Evolutionary conservation across 257 asterid species (phyloP), one percentile per base, ranked within the genome.

Genomic region (Rhazya stricta): DNA sequence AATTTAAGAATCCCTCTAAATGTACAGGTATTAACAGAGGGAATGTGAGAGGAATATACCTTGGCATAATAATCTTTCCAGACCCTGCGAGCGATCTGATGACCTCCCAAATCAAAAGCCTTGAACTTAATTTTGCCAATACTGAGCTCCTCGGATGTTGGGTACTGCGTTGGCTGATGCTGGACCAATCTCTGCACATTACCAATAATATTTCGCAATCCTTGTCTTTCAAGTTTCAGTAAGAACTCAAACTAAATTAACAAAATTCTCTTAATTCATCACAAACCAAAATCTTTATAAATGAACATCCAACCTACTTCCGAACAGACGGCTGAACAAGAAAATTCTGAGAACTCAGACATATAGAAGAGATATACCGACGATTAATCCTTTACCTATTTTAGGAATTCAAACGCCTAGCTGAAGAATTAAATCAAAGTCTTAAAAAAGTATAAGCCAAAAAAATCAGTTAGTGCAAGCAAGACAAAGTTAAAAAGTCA

Each of bases 21-120:
- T 32, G 0, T 32, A 32, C 39, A 30, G 4, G n/a, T 32, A 61
- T 15, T 5, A 63, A 63, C 45, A 34, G 1, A n/a, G 46, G 46
- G 21, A 25, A 41, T 32, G 21, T 8, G 15, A 32, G 72, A 50
- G 32, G 25, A 8, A 5, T 46, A 73, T 80, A 90, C 97, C 95
- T 91, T 90, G 43, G 97, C 97, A 81, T 91, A 91, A 82, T 91
- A 91, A 78, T 91, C 97, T 78, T 91, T 93, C 97, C 98, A 91
- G 76, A 93, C 96, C 79, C 98, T 86, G 16, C 97, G 93, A 9
- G 97, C 97, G 63, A 90, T 90, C 88, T 92, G 96, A 85, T 92
- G 97, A 51, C 97, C 97, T 37, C 97, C 97, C 89, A 92, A 82
- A 74, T 92, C 97, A 83, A 92, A 92, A 45, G 97, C 96, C 75